Evolutionary conservation across 2,329 filamentous ascomycete species (phyloP).

Genomic region (Curvularia spicifera): DNA sequence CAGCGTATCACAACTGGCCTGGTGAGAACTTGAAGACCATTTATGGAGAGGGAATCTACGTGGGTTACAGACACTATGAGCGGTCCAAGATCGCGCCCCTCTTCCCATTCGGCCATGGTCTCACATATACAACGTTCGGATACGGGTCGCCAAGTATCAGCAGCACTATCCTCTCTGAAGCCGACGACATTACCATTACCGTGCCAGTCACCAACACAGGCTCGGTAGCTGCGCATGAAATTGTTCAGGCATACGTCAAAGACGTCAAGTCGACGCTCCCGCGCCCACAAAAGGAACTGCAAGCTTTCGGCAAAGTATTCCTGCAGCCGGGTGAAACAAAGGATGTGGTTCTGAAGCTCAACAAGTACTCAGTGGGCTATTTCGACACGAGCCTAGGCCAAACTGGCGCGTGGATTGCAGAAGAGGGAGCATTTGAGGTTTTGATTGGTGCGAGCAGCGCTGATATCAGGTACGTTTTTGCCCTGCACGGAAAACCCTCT

Average conservation of each 20-base stretch:
- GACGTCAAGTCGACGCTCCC: slow-evolving; percentile 68
- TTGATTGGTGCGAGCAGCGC: slow-evolving; percentile 67
- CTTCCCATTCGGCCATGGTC: slow-evolving; percentile 79
- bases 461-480: slow-evolving; percentile 65
- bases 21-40: slow-evolving; percentile 71
- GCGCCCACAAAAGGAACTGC: slow-evolving; percentile 72
- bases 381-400: slow-evolving; percentile 64
- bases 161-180: slow-evolving; percentile 57
- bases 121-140: slow-evolving; percentile 77
- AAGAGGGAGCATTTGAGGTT: slow-evolving; percentile 67
- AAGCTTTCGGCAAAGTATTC: slow-evolving; percentile 64
- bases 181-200: slow-evolving; percentile 54
- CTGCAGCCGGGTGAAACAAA: slow-evolving; percentile 48
- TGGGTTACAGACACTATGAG: slow-evolving; percentile 78
- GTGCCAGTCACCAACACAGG: slow-evolving; percentile 65
- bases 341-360: slow-evolving; percentile 40
- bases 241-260: slow-evolving; percentile 72
- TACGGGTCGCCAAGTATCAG: slow-evolving; percentile 65
- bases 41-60: slow-evolving; percentile 75
- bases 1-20: slow-evolving; percentile 75
- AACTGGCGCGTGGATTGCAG: slow-evolving; percentile 65
- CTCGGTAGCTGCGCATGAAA: slow-evolving; percentile 63
- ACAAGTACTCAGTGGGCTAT: slow-evolving; percentile 62
- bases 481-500: background rate
- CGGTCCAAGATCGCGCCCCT: slow-evolving; percentile 64